Percentiles rank a stretch among this genome's conserved stretches.
Evolutionary conservation across 805 yeast genomes (phyloP).

Genomic region (Sugiyamaella marilandica): DNA sequence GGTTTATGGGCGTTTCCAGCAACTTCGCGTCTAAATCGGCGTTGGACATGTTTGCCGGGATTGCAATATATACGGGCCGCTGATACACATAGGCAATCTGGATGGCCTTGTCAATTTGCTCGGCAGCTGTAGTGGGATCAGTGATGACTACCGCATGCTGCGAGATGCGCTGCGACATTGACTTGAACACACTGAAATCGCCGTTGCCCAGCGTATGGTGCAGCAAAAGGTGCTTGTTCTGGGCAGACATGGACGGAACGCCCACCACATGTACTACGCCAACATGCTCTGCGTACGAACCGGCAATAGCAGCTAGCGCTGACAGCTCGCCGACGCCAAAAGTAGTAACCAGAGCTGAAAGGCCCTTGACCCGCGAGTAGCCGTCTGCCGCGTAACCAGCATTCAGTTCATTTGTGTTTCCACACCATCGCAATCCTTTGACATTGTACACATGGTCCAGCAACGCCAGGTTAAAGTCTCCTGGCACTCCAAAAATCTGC

Average conservation of each 20-base stretch:
- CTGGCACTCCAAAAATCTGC: conserved; percentile 52
- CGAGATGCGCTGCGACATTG: conserved; percentile 72
- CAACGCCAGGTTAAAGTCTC: conserved; percentile 54
- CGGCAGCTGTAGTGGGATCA: conserved; percentile 61
- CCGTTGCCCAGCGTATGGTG: conserved; percentile 86
- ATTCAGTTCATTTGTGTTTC: conserved; percentile 84
- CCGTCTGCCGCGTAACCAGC: conserved; percentile 90
- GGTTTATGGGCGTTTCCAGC: conserved; percentile 61
- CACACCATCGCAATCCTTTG: conserved; percentile 73
- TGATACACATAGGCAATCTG: conserved; percentile 65
- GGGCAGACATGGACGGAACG: conserved; percentile 72
- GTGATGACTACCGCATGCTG: conserved; percentile 60
- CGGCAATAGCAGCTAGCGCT: conserved; percentile 82
- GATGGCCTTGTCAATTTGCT: conserved; percentile 67
- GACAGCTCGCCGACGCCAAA: conserved; percentile 89
- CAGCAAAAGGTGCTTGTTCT: conserved; percentile 63
- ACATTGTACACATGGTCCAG: conserved; percentile 62
- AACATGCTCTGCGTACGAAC: conserved; percentile 85
- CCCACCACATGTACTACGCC: conserved; percentile 83
- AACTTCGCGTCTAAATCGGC: conserved; percentile 39
- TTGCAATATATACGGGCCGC: conserved; percentile 77
- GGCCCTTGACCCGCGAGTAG: conserved; percentile 73
- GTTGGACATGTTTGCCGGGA: conserved; percentile 79
- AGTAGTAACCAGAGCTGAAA: conserved; percentile 72
- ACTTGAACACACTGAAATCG: conserved; percentile 70